Evolutionary conservation across 768 basidiomycete genomes (phyloP), one percentile per base, ranked within the genome.

Genomic region (Psilocybe subaeruginosa): DNA sequence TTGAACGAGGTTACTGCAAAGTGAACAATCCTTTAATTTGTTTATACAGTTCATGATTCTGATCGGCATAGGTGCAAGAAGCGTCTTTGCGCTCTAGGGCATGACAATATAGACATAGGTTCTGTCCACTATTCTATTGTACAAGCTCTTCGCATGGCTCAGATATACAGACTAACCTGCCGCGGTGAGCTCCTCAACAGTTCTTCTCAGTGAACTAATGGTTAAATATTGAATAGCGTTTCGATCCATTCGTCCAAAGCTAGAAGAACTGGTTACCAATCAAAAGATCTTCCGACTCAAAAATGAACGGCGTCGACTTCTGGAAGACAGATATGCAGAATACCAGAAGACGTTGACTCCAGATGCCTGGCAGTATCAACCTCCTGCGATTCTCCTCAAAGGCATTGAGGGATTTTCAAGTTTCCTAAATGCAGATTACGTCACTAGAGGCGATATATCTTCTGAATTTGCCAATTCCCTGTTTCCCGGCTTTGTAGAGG

Each of bases 361-460:
- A 11, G 51, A 62, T 35, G 23, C 55, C 12, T 70, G 69, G 69
- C 62, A 65, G 29, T 68, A 58, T 43, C 62, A 66, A 41, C 67
- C 69, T 4, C 66, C 62, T 7, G 27, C 46, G 4, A 27, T 23
- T 43, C 53, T 57, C 27, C 49, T 64, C 33, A 54, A 52, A 33
- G 29, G 50, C 17, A 60, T 63, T 17, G 62, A 57, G 16, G 65
- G 52, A 19, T 67, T 70, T 48, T 23, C 63, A 8, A 35, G 56
- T 19, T 68, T 68, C 50, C 59, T 70, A 9, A 56, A 49, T 27
- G 62, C 65, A 9, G 49, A 60, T 50, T 68, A 57, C 45, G 58
- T 54, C 39, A 37, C 59, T 12, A 41, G 67, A 35, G 67, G 66
- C 19, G 62, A 68, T 19, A 53, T 70, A 5, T 14, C 58, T 5